phyloP scores from a whole-genome alignment of 306 rosid species.

The Geum urbanum region DNA sequence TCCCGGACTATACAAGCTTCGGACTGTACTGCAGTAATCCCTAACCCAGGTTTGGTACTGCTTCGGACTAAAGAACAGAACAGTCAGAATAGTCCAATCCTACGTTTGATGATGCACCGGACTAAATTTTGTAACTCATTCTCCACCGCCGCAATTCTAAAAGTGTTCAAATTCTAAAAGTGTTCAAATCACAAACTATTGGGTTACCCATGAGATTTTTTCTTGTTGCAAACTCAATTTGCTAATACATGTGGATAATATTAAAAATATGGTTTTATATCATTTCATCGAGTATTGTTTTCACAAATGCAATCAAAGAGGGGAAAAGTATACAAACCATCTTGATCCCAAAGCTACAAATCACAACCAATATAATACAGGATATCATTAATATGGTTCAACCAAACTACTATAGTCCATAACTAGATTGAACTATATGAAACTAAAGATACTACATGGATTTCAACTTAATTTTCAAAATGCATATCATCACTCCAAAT shows the following conservation, averaged over 20 bases:
- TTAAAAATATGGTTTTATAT: background rate
- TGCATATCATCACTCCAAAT: background rate
- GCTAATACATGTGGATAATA: background rate
- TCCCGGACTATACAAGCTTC: too few relatives aligned
- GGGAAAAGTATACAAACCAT: background rate
- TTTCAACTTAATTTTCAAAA: background rate
- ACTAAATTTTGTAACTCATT: too few relatives aligned
- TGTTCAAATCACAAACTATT: too few relatives aligned
- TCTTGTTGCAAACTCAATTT: background rate
- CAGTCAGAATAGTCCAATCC: too few relatives aligned
- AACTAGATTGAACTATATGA: background rate
- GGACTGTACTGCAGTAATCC: too few relatives aligned
- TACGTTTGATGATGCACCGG: too few relatives aligned
- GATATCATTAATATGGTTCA: background rate
- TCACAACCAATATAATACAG: too few relatives aligned
- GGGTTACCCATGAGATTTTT: background rate
- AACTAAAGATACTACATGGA: background rate
- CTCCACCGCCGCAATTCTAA: too few relatives aligned
- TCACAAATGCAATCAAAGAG: background rate
- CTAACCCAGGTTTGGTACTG: too few relatives aligned
- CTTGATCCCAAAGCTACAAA: background rate
- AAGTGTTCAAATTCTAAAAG: too few relatives aligned
- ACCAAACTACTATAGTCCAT: background rate
- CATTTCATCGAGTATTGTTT: background rate
- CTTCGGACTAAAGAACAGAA: too few relatives aligned